Base-by-base conservation (phyloP, 805 yeast species). In the Candida andamanensis region DNA sequence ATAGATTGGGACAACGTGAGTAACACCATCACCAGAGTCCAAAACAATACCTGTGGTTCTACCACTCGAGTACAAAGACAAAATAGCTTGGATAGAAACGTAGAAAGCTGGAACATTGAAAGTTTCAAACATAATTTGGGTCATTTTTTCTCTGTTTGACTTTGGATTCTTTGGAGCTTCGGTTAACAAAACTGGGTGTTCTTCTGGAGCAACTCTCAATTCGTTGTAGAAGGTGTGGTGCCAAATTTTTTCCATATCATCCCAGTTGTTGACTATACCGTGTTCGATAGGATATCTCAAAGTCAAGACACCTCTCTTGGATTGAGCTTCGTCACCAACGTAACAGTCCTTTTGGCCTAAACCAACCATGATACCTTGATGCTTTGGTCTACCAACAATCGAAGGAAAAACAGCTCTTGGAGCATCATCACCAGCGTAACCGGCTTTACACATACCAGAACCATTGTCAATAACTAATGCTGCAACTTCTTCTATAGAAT, bases 371-470 rank as follows among this genome's bases (percentile, higher is more conserved):
- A 87, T 89, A 81, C 97, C 97, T 72, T 92, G 97, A 70, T 92
- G 98, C 80, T 95, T 89, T 76, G 98, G 97, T 76, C 98, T 92
- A 75, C 98, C 98, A 49, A 90, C 98, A 61, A 92, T 90, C 44
- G 97, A 92, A 63, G 98, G 98, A 90, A 92, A 92, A 54, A 92
- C 98, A 59, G 98, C 97, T 71, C 97, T 85, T 65, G 98, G 98
- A 49, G 97, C 97, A 76, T 92, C 98, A 65, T 92, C 97, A 77
- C 98, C 98, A 80, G 98, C 97, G 67, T 89, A 92, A 73, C 98
- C 98, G 90, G 98, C 98, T 70, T 92, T 92, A 82, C 98, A 92
- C 97, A 92, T 92, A 80, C 98, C 98, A 63, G 98, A 92, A 76
- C 98, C 98, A 75, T 90, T 90, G 70, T 90, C 98, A 74, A 90